phyloP scores from a whole-genome alignment of 495 filamentous ascomycete species.

The Penicillium canescens region DNA sequence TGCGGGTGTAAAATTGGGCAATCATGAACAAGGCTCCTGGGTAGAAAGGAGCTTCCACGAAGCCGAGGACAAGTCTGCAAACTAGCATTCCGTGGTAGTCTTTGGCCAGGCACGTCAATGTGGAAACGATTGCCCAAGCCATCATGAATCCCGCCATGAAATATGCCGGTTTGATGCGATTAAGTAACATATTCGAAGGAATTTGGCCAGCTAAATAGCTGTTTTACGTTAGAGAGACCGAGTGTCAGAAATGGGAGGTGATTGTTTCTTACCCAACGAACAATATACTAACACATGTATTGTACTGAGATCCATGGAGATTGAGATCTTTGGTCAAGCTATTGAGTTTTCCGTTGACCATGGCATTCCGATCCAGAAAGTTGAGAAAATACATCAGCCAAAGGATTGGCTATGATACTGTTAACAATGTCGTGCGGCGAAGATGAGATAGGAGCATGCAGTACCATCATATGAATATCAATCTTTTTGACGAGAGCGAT shows the following conservation, averaged over 20 bases:
- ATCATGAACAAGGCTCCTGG: too few species aligned
- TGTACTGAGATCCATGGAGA: conserved; percentile 45
- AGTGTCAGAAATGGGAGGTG: neutral
- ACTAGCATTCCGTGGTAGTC: conserved; percentile 42
- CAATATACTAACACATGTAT: conserved; percentile 56
- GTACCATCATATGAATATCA: too few species aligned
- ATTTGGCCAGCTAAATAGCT: conserved; percentile 35
- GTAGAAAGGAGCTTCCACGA: conserved; percentile 41
- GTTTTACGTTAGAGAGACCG: conserved; percentile 15
- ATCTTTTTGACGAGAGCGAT: too few species aligned
- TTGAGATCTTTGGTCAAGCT: conserved; percentile 43
- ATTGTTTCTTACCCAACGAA: conserved; percentile 49
- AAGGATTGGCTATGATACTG: too few species aligned
- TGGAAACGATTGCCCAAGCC: conserved; percentile 50
- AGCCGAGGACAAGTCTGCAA: conserved; percentile 39
- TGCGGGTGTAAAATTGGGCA: conserved; percentile 38
- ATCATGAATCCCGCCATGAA: conserved; percentile 44
- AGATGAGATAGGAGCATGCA: too few species aligned
- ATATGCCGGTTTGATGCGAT: conserved; percentile 33
- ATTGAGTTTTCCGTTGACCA: conserved; percentile 33
- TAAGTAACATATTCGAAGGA: conserved; percentile 60
- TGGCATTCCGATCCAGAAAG: conserved; percentile 49
- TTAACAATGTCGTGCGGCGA: too few species aligned
- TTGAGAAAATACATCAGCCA: conserved; percentile 50
- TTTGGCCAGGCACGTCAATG: conserved; percentile 41